Percentiles rank a stretch among this genome's conserved stretches.
Conservation (phyloP, 1,284 basidiomycete genomes). For the Mycosarcoma maydis region DNA sequence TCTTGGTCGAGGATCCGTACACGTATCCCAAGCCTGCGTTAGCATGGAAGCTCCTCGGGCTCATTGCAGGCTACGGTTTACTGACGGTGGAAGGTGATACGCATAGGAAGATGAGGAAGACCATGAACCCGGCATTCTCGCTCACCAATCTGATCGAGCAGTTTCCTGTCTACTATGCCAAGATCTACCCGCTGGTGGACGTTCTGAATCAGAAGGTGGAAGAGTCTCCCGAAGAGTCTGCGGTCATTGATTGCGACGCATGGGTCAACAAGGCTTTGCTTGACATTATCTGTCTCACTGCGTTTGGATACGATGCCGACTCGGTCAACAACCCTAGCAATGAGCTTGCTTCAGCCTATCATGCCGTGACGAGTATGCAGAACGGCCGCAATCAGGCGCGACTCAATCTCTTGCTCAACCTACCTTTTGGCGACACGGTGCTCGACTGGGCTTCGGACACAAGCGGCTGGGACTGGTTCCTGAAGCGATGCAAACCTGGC, state of each 20-base stretch:
- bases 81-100: constrained; percentile 51
- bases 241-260: constrained; percentile 51
- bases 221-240: constrained; percentile 24
- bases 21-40: constrained; percentile 44
- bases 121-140: constrained; percentile 58
- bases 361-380: constrained; percentile 55
- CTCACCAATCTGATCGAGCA: constrained; percentile 52
- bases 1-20: constrained; percentile 50
- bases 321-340: constrained; percentile 50
- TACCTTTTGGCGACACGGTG: constrained; percentile 47
- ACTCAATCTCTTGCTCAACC: constrained; percentile 53
- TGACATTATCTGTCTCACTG: constrained; percentile 63
- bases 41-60: constrained; percentile 39
- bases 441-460: constrained; percentile 24
- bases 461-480: constrained; percentile 13
- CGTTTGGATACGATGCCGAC: constrained; percentile 56
- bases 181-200: constrained; percentile 46
- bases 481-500: constrained; percentile 1
- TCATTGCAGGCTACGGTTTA: constrained; percentile 53
- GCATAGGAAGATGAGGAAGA: constrained; percentile 54
- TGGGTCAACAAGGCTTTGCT: constrained; percentile 58
- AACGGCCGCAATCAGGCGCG: constrained; percentile 49
- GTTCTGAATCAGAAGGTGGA: constrained; percentile 45
- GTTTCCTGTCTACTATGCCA: constrained; percentile 54
- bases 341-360: constrained; percentile 58